Evolutionary conservation across 768 basidiomycete genomes (phyloP), one percentile per base, ranked within the genome.

Genomic region (Agrocybe pediades): DNA sequence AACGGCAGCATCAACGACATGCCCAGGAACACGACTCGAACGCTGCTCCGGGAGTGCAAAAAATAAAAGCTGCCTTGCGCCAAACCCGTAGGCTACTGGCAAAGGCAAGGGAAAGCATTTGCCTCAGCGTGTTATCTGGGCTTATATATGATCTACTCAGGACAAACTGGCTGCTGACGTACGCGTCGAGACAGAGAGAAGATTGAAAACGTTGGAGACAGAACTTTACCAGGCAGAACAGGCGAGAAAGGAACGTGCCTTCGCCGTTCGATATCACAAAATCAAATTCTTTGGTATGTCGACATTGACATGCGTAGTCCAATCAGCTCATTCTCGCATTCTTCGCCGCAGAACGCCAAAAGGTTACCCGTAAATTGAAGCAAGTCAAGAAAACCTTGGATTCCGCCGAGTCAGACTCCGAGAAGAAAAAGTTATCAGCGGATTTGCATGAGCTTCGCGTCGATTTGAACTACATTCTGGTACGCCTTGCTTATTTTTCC

Each of bases 221-320:
- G 92, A 94, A 60, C 76, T 95, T 13, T 78, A 73, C 21, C 78
- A 74, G 50, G 88, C 88, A 0, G 85, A 90, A 69, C 62, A 67
- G 20, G 76, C 79, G 29, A 78, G 78, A 43, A 87, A 86, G 66
- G 91, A 92, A 68, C 83, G 88, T 42, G 74, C 85, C 40, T 75
- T 91, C 61, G 90, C 91, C 0, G 70, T 80, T 36, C 82, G 82
- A 56, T 98, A 98, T 69, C 94, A 95, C 62, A 92, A 86, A 74
- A 74, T 95, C 62, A 95, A 93, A 68, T 98, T 98, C 73, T 97
- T 98, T 57, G 95, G 94, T 95, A 57, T 59, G 78, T 67, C n/a
- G 33, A 21, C 13, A 46, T 5, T 25, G 9, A 40, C 11, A 46
- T 23, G 6, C 21, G 33, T 8, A 27, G 4, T 3, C 9, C 6